phyloP scores from a whole-genome alignment of 164 flowering plant species.

The Houttuynia cordata region DNA sequence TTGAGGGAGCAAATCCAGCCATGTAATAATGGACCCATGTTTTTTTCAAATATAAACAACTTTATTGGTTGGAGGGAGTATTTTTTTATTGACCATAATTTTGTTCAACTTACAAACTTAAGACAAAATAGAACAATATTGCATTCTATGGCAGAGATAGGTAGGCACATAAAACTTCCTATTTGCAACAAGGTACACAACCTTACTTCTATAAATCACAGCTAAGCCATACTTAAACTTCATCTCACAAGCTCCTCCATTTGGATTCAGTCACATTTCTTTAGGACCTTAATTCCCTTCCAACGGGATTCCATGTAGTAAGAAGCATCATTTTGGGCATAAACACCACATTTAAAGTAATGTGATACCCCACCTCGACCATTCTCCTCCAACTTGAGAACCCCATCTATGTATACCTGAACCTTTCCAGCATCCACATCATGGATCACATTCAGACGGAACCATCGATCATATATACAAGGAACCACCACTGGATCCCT shows the following conservation, averaged over 20 bases:
- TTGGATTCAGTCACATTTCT: constrained; percentile 3
- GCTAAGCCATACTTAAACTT: no score
- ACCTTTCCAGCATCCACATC: constrained; percentile 16
- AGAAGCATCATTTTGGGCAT: constrained; percentile 14
- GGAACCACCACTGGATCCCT: not conserved
- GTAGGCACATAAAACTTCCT: no score
- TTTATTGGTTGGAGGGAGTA: no score
- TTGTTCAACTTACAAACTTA: no score
- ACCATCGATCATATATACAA: constrained; percentile 22
- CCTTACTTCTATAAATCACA: not conserved
- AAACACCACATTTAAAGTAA: constrained; percentile 29
- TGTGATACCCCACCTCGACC: constrained; percentile 17
- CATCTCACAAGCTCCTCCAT: not conserved
- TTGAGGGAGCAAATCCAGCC: no score
- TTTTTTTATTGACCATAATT: no score
- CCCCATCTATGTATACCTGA: constrained; percentile 20
- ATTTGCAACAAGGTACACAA: not conserved
- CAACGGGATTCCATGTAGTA: constrained; percentile 32
- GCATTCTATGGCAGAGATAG: no score
- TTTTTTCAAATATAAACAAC: no score
- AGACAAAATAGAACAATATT: no score
- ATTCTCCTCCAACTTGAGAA: constrained; percentile 7
- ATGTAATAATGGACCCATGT: no score
- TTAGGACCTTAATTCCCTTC: constrained; percentile 23
- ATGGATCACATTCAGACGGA: constrained; percentile 26